Base-by-base conservation (phyloP, 169 alveolate genomes). In the Plasmodium adleri region DNA sequence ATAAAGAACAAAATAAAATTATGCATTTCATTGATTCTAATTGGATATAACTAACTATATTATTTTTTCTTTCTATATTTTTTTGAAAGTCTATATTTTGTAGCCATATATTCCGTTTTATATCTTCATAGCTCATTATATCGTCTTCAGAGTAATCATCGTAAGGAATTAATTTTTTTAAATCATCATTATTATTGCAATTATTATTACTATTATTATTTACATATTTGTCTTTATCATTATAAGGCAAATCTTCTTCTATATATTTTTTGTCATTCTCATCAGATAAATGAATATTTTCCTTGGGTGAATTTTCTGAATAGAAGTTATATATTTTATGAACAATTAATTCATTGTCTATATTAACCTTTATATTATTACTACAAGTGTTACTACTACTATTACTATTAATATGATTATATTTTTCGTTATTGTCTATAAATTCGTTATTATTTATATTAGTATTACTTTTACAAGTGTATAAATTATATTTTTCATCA, bases 21-120 rank as follows among this genome's bases (percentile, higher is more conserved):
- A 80, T 80, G 59, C 90, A 80, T 32, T 80, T 80, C 17, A 58
- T 56, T 13, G 90, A 80, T 49, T 80, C 90, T 3, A 63, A 26
- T 32, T 80, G 70, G 26, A 80, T 80, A 72, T 80, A 49, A 24
- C 45, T 71, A 39, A 80, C 59, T 24, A 17, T 17, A 10, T 15
- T 6, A 54, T 72, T 56, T 28, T 52, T 20, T 32, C 54, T 54
- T 43, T 67, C 43, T 13, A 32, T 26, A 63, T 28, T 78, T 78
- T 78, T 56, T 50, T 67, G 52, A 52, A 78, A 59, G n/a, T 80
- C 71, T 0, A 32, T 28, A 54, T 58, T 80, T 54, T 80, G 80
- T 28, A 80, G 24, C 90, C 90, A 80, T 58, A 68, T 43, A 72
- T 80, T 80, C 24, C 90, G 24, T 56, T 80, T 80, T 56, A 80